A percentile compares a stretch with the other conserved stretches of the same genome.
These are phyloP conservation scores for Erythrophleum ivorense DNA, from an alignment of 331 rosid genomes.

Conservation along the genomic window DNA sequence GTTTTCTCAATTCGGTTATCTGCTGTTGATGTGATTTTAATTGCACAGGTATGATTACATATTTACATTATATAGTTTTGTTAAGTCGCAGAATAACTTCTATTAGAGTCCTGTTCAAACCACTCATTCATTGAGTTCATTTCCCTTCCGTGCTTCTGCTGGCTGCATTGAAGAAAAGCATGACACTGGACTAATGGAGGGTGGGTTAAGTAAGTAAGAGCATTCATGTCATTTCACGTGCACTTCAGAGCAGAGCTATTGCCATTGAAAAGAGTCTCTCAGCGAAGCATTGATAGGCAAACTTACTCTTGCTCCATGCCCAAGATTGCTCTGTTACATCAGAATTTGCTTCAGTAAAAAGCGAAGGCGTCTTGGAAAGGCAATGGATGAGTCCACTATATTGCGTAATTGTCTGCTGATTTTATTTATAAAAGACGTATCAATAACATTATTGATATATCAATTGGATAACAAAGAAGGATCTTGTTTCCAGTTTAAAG, in stretches of 20 bases:
- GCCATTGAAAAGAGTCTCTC: slow-evolving; percentile 35
- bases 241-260: slow-evolving; percentile 33
- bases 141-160: slow-evolving; percentile 30
- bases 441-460: no score
- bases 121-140: slow-evolving; percentile 34
- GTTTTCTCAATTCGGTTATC: not conserved
- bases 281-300: slow-evolving; percentile 37
- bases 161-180: slow-evolving; percentile 43
- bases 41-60: not conserved
- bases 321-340: not conserved
- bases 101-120: not conserved
- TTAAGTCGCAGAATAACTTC: not conserved
- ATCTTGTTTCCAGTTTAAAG: not conserved
- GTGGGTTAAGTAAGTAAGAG: slow-evolving; percentile 15
- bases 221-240: slow-evolving; percentile 53
- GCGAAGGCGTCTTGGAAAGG: no score
- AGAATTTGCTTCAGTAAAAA: not conserved
- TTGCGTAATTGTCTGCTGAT: not conserved
- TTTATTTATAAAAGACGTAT: no score
- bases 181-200: not conserved
- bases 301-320: slow-evolving; percentile 23
- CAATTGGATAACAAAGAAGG: not conserved
- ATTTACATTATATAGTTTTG: not conserved
- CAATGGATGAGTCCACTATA: not conserved
- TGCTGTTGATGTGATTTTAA: slow-evolving; percentile 15